Percentiles rank a stretch among this genome's conserved stretches.
Evolutionary conservation across 495 filamentous ascomycete species (phyloP).

Genomic region (Podospora appendiculata): DNA sequence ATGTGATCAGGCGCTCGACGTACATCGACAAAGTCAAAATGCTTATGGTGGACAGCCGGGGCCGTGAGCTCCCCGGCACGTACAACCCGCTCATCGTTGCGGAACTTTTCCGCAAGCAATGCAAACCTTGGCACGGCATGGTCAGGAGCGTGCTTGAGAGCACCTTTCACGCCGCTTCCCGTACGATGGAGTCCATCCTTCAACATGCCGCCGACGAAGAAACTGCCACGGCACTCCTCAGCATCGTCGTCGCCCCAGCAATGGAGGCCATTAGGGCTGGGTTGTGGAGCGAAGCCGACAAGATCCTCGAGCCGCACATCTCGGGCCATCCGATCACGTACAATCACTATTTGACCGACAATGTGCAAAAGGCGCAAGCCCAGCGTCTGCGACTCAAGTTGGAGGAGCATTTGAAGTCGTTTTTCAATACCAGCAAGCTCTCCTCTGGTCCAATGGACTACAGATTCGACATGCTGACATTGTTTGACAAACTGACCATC

Average conservation of each 20-base stretch:
- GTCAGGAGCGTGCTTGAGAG: conserved; percentile 9
- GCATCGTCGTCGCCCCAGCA: conserved; percentile 20
- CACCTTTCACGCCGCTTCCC: conserved; percentile 19
- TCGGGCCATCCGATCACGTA: conserved; percentile 46
- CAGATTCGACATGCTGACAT: too few relatives aligned
- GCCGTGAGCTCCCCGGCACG: conserved; percentile 38
- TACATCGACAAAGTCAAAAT: too few relatives aligned
- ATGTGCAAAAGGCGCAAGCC: too few relatives aligned
- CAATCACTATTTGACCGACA: conserved; percentile 48
- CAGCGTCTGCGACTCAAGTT: too few relatives aligned
- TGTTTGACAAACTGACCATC: too few relatives aligned
- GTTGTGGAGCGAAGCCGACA: conserved; percentile 20
- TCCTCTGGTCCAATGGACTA: too few relatives aligned
- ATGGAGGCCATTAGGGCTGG: conserved; percentile 14
- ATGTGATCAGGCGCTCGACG: too few relatives aligned
- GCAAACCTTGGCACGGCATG: conserved; percentile 27
- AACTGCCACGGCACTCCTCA: conserved; percentile 20
- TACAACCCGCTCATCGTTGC: conserved; percentile 40
- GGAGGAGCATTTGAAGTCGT: too few relatives aligned
- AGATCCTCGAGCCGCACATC: conserved; percentile 28
- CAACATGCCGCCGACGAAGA: conserved; percentile 20
- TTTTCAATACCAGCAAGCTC: too few relatives aligned
- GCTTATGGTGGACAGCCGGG: too few relatives aligned
- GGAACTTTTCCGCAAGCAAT: conserved; percentile 39
- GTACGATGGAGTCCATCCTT: conserved; percentile 17